These are phyloP conservation scores for Elsinoe australis DNA, from an alignment of 2,329 filamentous ascomycete genomes.

Conservation along the genomic window DNA sequence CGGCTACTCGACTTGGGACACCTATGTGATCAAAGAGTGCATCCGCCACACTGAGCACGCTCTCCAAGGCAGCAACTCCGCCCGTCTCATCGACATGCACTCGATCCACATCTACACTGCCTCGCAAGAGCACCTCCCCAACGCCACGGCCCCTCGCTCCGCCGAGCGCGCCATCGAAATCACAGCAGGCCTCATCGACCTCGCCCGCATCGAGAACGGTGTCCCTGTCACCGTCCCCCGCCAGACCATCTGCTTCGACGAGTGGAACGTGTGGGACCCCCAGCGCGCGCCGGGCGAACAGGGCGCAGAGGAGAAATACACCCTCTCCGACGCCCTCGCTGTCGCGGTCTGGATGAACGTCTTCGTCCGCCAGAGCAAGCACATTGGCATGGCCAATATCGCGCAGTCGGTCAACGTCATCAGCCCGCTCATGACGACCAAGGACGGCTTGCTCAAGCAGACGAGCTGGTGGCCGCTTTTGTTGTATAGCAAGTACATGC, in stretches of 20 bases:
- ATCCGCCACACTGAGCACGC: conserved; percentile 46
- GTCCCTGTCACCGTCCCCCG: conserved; percentile 52
- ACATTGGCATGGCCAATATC: conserved; percentile 71
- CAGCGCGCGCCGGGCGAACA: conserved; percentile 60
- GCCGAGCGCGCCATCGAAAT: conserved; percentile 70
- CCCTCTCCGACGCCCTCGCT: conserved; percentile 66
- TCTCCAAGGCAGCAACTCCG: conserved; percentile 41
- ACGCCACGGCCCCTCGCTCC: conserved; percentile 56
- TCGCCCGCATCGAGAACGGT: conserved; percentile 62
- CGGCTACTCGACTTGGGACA: conserved; percentile 63
- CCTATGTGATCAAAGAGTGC: conserved; percentile 63
- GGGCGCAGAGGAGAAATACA: conserved; percentile 68
- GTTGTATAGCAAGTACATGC: conserved; percentile 65
- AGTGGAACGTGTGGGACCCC: conserved; percentile 80
- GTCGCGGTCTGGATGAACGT: conserved; percentile 69
- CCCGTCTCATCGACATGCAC: conserved; percentile 65
- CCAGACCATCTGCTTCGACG: conserved; percentile 71
- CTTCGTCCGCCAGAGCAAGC: conserved; percentile 62
- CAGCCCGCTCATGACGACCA: conserved; percentile 64
- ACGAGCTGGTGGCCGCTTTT: conserved; percentile 68
- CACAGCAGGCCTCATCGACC: conserved; percentile 59
- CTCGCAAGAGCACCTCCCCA: conserved; percentile 42
- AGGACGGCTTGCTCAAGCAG: conserved; percentile 58
- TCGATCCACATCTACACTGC: conserved; percentile 73
- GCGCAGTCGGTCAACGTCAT: conserved; percentile 74